phyloP scores from a whole-genome alignment of 2,329 filamentous ascomycete species.

The Diaporthe aspalathi region DNA sequence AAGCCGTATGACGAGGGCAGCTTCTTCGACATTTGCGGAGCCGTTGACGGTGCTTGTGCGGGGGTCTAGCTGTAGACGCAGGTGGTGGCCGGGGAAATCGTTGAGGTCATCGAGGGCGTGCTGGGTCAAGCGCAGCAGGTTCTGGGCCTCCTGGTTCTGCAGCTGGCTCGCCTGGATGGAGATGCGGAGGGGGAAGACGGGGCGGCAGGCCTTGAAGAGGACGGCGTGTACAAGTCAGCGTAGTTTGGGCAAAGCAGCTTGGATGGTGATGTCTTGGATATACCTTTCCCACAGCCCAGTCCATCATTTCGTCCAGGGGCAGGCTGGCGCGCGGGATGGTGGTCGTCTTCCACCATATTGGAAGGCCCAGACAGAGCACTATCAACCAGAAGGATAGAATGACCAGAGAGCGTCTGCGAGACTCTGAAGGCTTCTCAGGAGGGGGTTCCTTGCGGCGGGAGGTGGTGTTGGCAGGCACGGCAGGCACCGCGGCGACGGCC shows the following conservation, averaged over 20 bases:
- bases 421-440: slow-evolving; percentile 78
- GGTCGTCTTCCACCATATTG: slow-evolving; percentile 96
- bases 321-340: slow-evolving; percentile 88
- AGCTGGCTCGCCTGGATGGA: slow-evolving; percentile 77
- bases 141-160: slow-evolving; percentile 74
- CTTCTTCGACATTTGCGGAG: slow-evolving; percentile 57
- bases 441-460: slow-evolving; percentile 68
- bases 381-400: slow-evolving; percentile 93
- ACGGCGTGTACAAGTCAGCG: neutral
- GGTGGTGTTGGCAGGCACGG: slow-evolving; percentile 25
- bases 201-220: slow-evolving; percentile 77
- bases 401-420: slow-evolving; percentile 77
- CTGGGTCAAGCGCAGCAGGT: slow-evolving; percentile 83
- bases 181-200: slow-evolving; percentile 88
- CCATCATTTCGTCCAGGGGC: slow-evolving; percentile 86
- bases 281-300: slow-evolving; percentile 93
- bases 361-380: slow-evolving; percentile 84
- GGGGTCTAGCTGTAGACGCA: slow-evolving; percentile 76
- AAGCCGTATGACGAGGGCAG: slow-evolving; percentile 78
- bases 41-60: slow-evolving; percentile 47
- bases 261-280: slow-evolving; percentile 39
- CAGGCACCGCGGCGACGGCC: slow-evolving; percentile 3
- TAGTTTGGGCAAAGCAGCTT: neutral
- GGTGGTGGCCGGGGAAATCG: slow-evolving; percentile 85
- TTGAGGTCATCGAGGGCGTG: slow-evolving; percentile 87